Evolutionary conservation across 768 basidiomycete species (phyloP), one percentile per base, ranked within the genome.

Genomic region (Suillus paluster): DNA sequence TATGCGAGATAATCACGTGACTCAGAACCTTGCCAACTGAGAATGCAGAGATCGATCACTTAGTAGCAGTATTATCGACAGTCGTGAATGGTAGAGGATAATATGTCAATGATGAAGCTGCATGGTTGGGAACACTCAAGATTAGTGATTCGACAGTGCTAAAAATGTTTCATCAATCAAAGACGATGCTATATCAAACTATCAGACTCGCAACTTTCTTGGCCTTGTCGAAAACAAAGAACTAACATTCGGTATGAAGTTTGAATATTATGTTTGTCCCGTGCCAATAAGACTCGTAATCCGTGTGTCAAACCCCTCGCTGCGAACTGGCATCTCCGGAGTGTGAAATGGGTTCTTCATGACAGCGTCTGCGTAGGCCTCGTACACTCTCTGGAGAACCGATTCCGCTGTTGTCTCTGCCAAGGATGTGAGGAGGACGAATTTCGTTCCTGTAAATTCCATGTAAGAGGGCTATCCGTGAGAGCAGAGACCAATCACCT

Each of bases 281-380:
- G 61, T 77, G 14, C 86, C 87, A 68, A 91, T 81, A 52, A 94
- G 76, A 9, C 84, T 71, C 11, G 82, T 78, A 57, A 93, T 86
- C 49, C 87, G 84, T 59, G 77, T 77, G 70, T 99, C 97, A 71
- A 99, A 99, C 19, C 86, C 87, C 67, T 95, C 93, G 48, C 83
- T 94, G 52, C 97, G 86, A 66, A 99, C 95, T 2, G 97, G 97
- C 97, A 99, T 99, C 74, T 99, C 97, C n/a, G 92, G 92, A 6
- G 95, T 97, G 75, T 99, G 95, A 77, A 99, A 99, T 1, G 97
- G 97, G 71, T 98, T 98, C 81, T 99, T 98, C 94, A 98, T 97
- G 59, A 95, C 95, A 1, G 92, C 88, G 71, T 99, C 97, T 1
- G 96, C 84, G 73, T 98, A 99, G 21, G 85, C 86, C 73, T 98